Conservation (phyloP, 176 grass and related monocot genomes). For the Areca catechu region DNA sequence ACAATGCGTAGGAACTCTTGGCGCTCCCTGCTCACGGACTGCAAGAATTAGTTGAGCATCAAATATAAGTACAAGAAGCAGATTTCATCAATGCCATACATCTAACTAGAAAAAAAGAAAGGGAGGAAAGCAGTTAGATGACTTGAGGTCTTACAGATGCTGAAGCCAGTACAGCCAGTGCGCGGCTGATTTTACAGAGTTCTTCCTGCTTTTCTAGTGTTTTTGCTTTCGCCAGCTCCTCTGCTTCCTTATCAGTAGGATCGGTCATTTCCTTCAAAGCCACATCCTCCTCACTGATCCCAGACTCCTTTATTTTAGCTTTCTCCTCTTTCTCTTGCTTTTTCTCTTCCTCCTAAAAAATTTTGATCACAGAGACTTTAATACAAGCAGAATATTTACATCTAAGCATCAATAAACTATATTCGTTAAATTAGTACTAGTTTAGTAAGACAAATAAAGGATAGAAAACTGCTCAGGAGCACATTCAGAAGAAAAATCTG, state of each 20-base stretch:
- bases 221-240: conserved; percentile 54
- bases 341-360: conserved; percentile 69
- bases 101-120: background rate
- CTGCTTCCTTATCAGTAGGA: conserved; percentile 59
- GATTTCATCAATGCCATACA: conserved; percentile 17
- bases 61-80: conserved; percentile 12
- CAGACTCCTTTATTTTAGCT: conserved; percentile 38
- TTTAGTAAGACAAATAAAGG: too few species aligned
- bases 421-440: too few species aligned
- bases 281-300: conserved; percentile 45
- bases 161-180: conserved; percentile 79
- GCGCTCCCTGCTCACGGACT: conserved; percentile 84
- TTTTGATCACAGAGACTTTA: conserved; percentile 6
- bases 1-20: conserved; percentile 90
- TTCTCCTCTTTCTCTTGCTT: conserved; percentile 55
- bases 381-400: background rate
- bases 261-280: conserved; percentile 81
- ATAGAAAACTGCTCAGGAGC: too few species aligned
- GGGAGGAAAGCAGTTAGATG: conserved; percentile 11
- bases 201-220: conserved; percentile 50
- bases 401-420: too few species aligned
- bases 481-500: too few species aligned
- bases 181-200: conserved; percentile 68
- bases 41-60: conserved; percentile 24
- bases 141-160: conserved; percentile 58